phyloP scores from a whole-genome alignment of 2,329 filamentous ascomycete species.

The Hypoxylon rubiginosum region DNA sequence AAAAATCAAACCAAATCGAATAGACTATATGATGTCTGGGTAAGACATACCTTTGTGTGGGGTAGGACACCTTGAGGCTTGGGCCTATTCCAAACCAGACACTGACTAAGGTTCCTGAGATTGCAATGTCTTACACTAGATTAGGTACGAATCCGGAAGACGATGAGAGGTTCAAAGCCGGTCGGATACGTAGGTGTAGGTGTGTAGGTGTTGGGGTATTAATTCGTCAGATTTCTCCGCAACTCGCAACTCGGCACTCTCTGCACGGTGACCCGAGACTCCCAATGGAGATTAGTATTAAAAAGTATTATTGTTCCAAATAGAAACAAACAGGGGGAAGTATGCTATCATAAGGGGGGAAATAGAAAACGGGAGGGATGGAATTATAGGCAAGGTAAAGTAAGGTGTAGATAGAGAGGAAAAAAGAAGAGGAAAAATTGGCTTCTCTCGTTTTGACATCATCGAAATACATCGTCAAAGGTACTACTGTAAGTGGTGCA shows the following conservation, averaged over 20 bases:
- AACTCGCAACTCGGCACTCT: neutral
- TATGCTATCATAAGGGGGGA: neutral
- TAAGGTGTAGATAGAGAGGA: too few relatives aligned
- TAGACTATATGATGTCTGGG: neutral
- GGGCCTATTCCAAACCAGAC: conserved; percentile 23
- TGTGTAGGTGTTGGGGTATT: neutral
- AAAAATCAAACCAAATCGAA: neutral
- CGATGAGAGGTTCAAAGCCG: conserved; percentile 33
- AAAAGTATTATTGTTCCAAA: neutral
- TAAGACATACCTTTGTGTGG: conserved; percentile 22
- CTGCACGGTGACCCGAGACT: neutral
- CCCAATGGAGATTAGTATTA: conserved; percentile 4
- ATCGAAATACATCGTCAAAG: conserved; percentile 22
- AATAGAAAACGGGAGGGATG: neutral
- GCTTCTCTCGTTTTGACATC: conserved; percentile 21
- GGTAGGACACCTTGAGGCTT: conserved; percentile 13
- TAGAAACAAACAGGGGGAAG: neutral
- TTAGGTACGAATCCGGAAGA: conserved; percentile 40
- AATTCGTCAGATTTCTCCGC: neutral
- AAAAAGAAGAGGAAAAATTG: conserved; percentile 17
- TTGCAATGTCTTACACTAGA: conserved; percentile 32
- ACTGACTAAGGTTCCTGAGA: conserved; percentile 27
- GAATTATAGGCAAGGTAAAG: neutral
- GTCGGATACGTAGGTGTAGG: conserved; percentile 12
- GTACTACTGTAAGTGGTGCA: too few relatives aligned